These are phyloP conservation scores for Leucosporidium yakuticum DNA, from an alignment of 768 basidiomycete species.

Conservation along the genomic window DNA sequence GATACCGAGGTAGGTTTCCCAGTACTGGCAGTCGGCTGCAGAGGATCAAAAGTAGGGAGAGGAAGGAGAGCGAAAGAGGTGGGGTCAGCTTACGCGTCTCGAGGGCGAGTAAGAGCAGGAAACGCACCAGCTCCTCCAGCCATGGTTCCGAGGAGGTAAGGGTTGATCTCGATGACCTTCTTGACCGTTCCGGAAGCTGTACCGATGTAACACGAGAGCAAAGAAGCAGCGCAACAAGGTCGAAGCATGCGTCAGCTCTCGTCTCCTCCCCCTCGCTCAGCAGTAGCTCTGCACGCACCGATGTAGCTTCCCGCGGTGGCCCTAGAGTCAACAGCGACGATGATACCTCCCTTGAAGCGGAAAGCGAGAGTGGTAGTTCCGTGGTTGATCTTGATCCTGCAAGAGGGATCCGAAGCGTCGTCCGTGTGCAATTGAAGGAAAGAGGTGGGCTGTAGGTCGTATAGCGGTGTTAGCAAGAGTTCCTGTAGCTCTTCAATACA, in stretches of 20 bases:
- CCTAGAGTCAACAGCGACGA: conserved; percentile 98
- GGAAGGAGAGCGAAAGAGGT: conserved; percentile 2
- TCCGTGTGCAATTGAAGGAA: conserved; percentile 93
- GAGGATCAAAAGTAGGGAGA: conserved; percentile 11
- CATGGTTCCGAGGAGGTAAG: conserved; percentile 98
- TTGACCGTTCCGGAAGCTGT: conserved; percentile 93
- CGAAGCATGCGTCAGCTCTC: neutral
- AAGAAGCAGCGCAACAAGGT: neutral
- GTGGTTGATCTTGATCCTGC: conserved; percentile 96
- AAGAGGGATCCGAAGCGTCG: conserved; percentile 87
- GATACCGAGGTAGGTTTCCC: conserved; percentile 99
- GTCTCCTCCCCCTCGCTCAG: neutral
- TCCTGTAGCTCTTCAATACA: too few species aligned
- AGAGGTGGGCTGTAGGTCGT: conserved; percentile 61
- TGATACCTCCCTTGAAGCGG: conserved; percentile 91
- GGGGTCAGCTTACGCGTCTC: neutral
- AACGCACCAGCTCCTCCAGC: conserved; percentile 86
- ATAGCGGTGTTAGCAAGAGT: neutral
- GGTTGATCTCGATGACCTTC: conserved; percentile 98
- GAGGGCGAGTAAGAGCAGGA: neutral
- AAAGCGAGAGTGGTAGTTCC: conserved; percentile 98
- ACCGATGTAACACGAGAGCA: too few species aligned
- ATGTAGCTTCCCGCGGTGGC: conserved; percentile 96
- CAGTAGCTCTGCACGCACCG: conserved; percentile 52
- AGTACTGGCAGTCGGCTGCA: conserved; percentile 87